Evolutionary conservation across 1,284 basidiomycete genomes (phyloP), one percentile per base, ranked within the genome.

Genomic region (Lentinula novae-zelandiae): DNA sequence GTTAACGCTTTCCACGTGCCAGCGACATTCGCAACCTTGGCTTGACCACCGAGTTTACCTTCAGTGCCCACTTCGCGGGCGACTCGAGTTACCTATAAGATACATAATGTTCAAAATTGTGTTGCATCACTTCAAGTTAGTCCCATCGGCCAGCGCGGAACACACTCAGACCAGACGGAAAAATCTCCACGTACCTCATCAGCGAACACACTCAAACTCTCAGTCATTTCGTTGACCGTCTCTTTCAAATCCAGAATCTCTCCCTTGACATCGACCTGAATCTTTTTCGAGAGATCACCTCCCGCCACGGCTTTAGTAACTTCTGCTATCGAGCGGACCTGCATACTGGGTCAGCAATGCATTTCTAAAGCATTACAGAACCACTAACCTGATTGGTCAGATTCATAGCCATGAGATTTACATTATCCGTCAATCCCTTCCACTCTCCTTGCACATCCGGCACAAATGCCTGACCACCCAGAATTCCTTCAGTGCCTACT

Each of bases 1-100:
- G 95, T 97, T 73, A 98, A 81, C 72, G 95, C 93, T 85, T 96
- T 96, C 96, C 97, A 98, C 1, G 93, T 97, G 56, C 97, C 97
- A 65, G 94, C 92, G 58, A 99, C 95, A 71, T 96, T 93, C 68
- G 91, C 86, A 44, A 95, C 93, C 56, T 84, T 81, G 5, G 93
- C 94, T 70, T 95, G 93, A 27, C 93, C 93, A 57, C 93, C 94
- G 68, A 96, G 80, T 62, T 85, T 78, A 61, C 95, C 95, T 71
- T 96, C 93, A 8, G 95, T 96, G 33, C 95, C 95, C 72, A 97
- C 95, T 73, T 96, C 68, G 36, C 66, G 73, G 31, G 91, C 92
- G 50, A 90, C 87, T 66, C 84, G 75, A 55, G 95, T 96, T 44
- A 95, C 93, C 62, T 60, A 38, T 3, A 7, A 36, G 4, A 20